phyloP scores from a whole-genome alignment of 148 eudicot genomes.

The Cornus suecica region DNA sequence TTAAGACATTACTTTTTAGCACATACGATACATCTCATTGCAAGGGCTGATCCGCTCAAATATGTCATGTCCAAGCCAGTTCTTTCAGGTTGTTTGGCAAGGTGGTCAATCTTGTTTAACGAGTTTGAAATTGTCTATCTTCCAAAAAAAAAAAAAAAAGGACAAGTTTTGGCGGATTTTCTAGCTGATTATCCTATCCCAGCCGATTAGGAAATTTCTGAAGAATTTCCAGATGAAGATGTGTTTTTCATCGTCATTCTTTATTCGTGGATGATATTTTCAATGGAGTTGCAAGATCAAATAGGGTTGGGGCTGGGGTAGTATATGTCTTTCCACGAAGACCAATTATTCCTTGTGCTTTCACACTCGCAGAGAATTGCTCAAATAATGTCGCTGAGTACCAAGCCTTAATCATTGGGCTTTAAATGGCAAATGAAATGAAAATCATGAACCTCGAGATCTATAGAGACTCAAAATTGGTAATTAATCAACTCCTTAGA shows the following conservation, averaged over 20 bases:
- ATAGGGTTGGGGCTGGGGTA: not conserved
- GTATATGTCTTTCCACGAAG: not conserved
- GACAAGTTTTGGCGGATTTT: no score
- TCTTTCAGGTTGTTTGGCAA: not conserved
- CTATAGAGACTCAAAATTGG: not conserved
- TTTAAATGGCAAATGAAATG: no score
- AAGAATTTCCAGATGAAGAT: no score
- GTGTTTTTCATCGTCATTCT: not conserved
- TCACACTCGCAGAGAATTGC: not conserved
- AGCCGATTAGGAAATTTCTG: no score
- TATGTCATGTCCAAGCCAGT: not conserved
- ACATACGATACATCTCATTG: no score
- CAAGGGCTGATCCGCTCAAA: not conserved
- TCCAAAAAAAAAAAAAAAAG: not conserved
- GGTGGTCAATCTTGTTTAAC: not conserved
- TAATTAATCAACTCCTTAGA: not conserved
- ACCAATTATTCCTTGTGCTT: not conserved
- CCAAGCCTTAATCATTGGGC: no score
- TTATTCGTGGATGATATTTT: not conserved
- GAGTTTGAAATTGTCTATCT: not conserved
- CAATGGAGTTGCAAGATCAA: not conserved
- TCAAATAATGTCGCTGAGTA: not conserved
- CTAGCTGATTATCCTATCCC: no score
- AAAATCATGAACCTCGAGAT: no score
- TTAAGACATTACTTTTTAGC: not conserved